Conservation (phyloP, 139 green algal genomes). For the Chlamydomonas urium region DNA sequence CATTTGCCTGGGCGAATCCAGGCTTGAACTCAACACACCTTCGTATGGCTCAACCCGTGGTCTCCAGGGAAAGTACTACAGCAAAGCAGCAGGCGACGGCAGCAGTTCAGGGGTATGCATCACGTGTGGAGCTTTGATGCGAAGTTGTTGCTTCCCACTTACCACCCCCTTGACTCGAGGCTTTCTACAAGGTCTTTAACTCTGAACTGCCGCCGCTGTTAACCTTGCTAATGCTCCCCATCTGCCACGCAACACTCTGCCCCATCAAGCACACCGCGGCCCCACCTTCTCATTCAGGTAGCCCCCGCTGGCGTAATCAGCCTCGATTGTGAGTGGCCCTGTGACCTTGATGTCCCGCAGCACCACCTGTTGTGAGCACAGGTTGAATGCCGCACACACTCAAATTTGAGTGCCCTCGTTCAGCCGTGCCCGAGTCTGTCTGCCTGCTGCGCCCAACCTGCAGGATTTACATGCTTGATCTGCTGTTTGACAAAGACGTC, state of each 20-base stretch:
- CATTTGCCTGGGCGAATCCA: not conserved
- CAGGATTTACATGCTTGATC: not conserved
- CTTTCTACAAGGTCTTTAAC: too few relatives aligned
- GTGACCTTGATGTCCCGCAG: constrained; percentile 60
- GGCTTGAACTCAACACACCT: constrained; percentile 25
- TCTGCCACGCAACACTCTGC: not conserved
- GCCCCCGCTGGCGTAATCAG: constrained; percentile 57
- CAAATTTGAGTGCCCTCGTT: too few relatives aligned
- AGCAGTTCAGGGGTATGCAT: too few relatives aligned
- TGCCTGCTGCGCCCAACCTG: too few relatives aligned
- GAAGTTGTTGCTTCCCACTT: too few relatives aligned
- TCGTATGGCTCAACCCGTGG: constrained; percentile 48
- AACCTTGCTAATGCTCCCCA: too few relatives aligned
- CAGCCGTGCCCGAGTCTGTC: too few relatives aligned
- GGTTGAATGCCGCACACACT: too few relatives aligned
- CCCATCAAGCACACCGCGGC: not conserved
- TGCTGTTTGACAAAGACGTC: constrained; percentile 4
- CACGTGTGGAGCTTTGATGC: too few relatives aligned
- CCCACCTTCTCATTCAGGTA: constrained; percentile 2
- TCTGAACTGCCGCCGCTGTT: too few relatives aligned
- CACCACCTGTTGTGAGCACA: too few relatives aligned
- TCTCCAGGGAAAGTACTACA: constrained; percentile 10
- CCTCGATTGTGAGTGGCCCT: constrained; percentile 49
- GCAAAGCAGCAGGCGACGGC: not conserved
- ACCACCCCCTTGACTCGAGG: too few relatives aligned